A percentile compares a stretch with the other conserved stretches of the same genome.
Conservation (phyloP, 176 grass and related monocot species). For the Poa annua region DNA sequence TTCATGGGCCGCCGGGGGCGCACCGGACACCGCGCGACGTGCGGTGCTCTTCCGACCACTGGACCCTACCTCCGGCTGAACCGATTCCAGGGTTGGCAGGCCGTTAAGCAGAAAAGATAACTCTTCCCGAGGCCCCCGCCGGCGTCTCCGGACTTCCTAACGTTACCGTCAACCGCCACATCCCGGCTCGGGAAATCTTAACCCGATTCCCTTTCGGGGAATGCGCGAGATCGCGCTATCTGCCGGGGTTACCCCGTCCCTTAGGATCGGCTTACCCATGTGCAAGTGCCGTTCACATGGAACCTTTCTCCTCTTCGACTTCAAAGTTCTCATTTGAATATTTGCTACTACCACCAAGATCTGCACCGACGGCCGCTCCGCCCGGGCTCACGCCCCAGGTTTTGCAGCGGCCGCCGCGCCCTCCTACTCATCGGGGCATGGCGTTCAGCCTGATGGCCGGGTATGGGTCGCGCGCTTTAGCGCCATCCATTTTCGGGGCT, state of each 20-base stretch:
- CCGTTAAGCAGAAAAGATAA: slow-evolving; percentile 85
- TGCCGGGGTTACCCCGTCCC: slow-evolving; percentile 71
- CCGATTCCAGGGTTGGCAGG: slow-evolving; percentile 66
- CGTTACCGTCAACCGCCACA: slow-evolving; percentile 55
- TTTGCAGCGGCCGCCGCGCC: slow-evolving; percentile 52
- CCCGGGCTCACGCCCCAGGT: slow-evolving; percentile 57
- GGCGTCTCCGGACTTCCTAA: slow-evolving; percentile 65
- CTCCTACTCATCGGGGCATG: slow-evolving; percentile 50
- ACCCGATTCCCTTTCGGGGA: slow-evolving; percentile 40
- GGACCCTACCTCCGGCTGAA: slow-evolving; percentile 75
- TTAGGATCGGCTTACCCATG: slow-evolving; percentile 67
- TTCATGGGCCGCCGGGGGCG: slow-evolving; percentile 62
- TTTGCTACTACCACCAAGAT: slow-evolving; percentile 79
- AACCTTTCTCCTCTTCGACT: no score
- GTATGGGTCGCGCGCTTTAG: slow-evolving; percentile 72
- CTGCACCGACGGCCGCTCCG: slow-evolving; percentile 59
- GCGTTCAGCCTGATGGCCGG: slow-evolving; percentile 51
- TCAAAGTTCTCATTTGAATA: slow-evolving; percentile 88
- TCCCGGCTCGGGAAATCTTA: slow-evolving; percentile 45
- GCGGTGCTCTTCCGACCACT: slow-evolving; percentile 65
- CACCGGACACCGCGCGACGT: slow-evolving; percentile 37
- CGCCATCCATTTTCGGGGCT: slow-evolving; percentile 72
- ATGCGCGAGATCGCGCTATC: slow-evolving; percentile 37
- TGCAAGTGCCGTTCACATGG: no score
- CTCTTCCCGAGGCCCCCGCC: slow-evolving; percentile 65